Evolutionary conservation across 1,284 basidiomycete genomes (phyloP), one percentile per base, ranked within the genome.

Genomic region (Golubevia sp.): DNA sequence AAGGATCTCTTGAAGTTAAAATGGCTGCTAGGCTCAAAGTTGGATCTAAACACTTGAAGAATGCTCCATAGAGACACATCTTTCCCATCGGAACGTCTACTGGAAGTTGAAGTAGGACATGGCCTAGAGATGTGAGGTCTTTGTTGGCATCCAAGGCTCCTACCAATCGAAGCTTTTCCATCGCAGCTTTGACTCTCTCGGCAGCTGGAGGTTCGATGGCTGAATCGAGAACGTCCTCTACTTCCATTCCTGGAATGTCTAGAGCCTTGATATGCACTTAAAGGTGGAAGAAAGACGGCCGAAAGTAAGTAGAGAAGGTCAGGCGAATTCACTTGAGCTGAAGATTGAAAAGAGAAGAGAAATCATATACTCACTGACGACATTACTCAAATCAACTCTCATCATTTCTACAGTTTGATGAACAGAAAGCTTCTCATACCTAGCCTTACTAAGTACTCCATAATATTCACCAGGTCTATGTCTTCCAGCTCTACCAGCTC

Each of bases 381-480:
- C 76, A 59, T 82, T 79, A 61, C 76, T 82, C 50, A 84, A 68
- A 60, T 84, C 80, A 15, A 69, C 67, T 30, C 94, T 89, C 85
- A 94, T 94, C 94, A 98, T 98, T 85, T 97, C 95, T 49, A 97
- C 95, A 0, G 90, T 91, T 84, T 95, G 93, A 79, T 97, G 91
- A 38, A 92, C 88, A 64, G 90, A 88, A 53, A 97, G 87, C 13
- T 86, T 85, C 20, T 87, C 86, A 20, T 90, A 88, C 55, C 91
- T 90, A 30, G 86, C 85, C 64, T 88, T 87, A 56, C 92, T 89
- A 38, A 97, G 85, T 54, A 98, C 88, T 54, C 93, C 93, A 84
- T 88, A 97, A 85, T 97, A 97, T 79, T 95, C 92, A 75, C 95
- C 95, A 2, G 92, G 86, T 25, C 94, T 88, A 84, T 97, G 95